Base-by-base conservation (phyloP, 176 grass and related monocot species). In the Eragrostis curvula region DNA sequence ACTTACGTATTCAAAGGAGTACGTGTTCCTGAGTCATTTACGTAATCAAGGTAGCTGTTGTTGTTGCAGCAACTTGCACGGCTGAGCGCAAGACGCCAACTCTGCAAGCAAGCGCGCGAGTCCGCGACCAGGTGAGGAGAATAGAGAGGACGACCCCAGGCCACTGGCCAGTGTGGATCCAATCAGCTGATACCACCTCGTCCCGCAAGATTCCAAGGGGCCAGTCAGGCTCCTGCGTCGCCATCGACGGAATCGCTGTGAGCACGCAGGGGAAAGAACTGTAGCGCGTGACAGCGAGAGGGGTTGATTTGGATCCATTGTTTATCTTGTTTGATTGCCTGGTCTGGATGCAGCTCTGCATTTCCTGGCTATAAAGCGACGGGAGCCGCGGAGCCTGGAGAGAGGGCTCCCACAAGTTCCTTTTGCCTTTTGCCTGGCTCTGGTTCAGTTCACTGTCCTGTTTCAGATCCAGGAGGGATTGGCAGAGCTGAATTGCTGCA, bases 341-440 rank as follows among this genome's bases (percentile, higher is more conserved):
- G 64, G 12, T 8, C 78, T 43, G 78, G 80, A 47, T 61, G 80
- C 81, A 79, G 76, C 82, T 85, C 73, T 48, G 49, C 78, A 30
- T 82, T 55, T 59, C 28, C 27, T 59, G 48, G 49, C 59, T 78
- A 86, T 68, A 90, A 90, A 86, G 77, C 59, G 84, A 67, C 30
- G 49, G 73, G 73, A 12, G 5, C 44, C 15, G 60, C 21, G 70
- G 82, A 30, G 75, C 63, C 61, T 5, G 50, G 72, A 84, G 68
- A 49, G 78, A 53, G 25, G 27, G 8, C 52, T 11, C 56, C 61
- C 74, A 49, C 88, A 68, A 6, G 8, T 79, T 61, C 42, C n/a
- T n/a, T n/a, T 71, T 86, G 47, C 42, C n/a, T 27, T 24, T 50
- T 63, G 75, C 18, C 39, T 40, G 45, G 68, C 20, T 73, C 66